Percentiles rank a stretch among this genome's conserved stretches.
phyloP scores from a whole-genome alignment of 768 basidiomycete genomes.

The Boletus vermiculosoides region DNA sequence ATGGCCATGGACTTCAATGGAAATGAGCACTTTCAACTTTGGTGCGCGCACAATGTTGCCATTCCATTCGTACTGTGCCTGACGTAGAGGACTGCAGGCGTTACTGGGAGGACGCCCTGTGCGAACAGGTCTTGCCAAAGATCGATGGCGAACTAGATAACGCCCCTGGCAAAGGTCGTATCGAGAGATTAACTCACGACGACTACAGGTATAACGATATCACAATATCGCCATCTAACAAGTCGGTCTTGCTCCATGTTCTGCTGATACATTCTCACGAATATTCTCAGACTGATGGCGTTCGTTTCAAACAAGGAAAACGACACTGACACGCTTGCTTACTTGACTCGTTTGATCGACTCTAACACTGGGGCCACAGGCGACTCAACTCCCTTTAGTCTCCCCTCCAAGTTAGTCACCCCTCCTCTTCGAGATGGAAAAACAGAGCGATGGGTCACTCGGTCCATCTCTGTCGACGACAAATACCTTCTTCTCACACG shows the following conservation, averaged over 20 bases:
- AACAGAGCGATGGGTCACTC: conserved; percentile 32
- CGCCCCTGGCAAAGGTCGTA: conserved; percentile 38
- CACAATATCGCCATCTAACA: conserved; percentile 36
- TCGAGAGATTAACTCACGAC: conserved; percentile 44
- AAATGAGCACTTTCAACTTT: conserved; percentile 42
- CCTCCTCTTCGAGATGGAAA: conserved; percentile 32
- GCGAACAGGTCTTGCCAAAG: conserved; percentile 28
- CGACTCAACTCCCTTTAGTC: conserved; percentile 30
- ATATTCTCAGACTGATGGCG: conserved; percentile 33
- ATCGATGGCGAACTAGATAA: conserved; percentile 41
- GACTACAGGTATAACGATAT: conserved; percentile 32
- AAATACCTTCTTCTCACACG: conserved; percentile 36
- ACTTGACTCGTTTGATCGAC: conserved; percentile 31
- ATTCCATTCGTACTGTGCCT: background rate
- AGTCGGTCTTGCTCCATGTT: conserved; percentile 21
- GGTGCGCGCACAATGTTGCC: conserved; percentile 23
- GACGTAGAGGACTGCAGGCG: conserved; percentile 28
- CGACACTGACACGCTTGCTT: conserved; percentile 37
- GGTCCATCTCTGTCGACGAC: conserved; percentile 40
- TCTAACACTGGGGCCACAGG: conserved; percentile 33
- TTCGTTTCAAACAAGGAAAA: conserved; percentile 44
- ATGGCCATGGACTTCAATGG: conserved; percentile 42
- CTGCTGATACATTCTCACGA: background rate
- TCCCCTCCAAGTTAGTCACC: conserved; percentile 36
- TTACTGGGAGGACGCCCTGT: conserved; percentile 41